These are phyloP conservation scores for Septoria linicola DNA, from an alignment of 2,329 filamentous ascomycete genomes.

Conservation along the genomic window DNA sequence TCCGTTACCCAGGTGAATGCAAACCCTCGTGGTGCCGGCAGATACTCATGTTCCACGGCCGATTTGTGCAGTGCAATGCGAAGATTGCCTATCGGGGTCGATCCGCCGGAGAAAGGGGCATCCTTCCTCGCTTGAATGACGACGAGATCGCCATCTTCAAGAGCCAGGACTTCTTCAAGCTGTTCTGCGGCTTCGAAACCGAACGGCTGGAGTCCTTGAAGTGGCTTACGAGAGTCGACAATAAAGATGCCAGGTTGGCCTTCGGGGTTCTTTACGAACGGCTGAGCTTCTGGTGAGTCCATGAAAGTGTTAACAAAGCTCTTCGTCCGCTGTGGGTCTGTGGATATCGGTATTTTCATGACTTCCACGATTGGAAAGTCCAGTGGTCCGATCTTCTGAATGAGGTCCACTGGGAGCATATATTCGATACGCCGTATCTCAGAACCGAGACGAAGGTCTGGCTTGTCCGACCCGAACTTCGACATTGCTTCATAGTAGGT, in stretches of 20 bases:
- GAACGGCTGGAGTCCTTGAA: slow-evolving; percentile 73
- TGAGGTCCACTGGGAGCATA: slow-evolving; percentile 62
- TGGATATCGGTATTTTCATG: slow-evolving; percentile 63
- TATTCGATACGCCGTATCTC: slow-evolving; percentile 64
- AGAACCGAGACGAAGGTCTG: slow-evolving; percentile 75
- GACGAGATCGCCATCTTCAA: slow-evolving; percentile 73
- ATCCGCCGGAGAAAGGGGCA: slow-evolving; percentile 67
- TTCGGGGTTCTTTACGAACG: slow-evolving; percentile 66
- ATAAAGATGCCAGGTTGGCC: slow-evolving; percentile 80
- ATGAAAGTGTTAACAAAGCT: slow-evolving; percentile 70
- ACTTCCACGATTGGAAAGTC: slow-evolving; percentile 70
- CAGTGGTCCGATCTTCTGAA: slow-evolving; percentile 71
- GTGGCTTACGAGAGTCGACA: slow-evolving; percentile 69
- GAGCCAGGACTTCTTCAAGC: slow-evolving; percentile 52
- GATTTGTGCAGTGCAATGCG: slow-evolving; percentile 68
- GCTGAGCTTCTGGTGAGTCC: slow-evolving; percentile 58
- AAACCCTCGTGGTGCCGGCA: slow-evolving; percentile 55
- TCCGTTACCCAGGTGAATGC: slow-evolving; percentile 81
- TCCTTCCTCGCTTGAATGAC: slow-evolving; percentile 75
- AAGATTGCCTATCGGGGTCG: slow-evolving; percentile 69
- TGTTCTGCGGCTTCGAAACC: slow-evolving; percentile 69
- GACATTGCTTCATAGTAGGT: slow-evolving; percentile 77
- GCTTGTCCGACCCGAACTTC: slow-evolving; percentile 84
- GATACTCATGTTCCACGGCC: slow-evolving; percentile 62
- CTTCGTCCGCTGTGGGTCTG: slow-evolving; percentile 54